Evolutionary conservation across 1,139 yeast species (phyloP).

Genomic region (Saccharomycopsis phalli): DNA sequence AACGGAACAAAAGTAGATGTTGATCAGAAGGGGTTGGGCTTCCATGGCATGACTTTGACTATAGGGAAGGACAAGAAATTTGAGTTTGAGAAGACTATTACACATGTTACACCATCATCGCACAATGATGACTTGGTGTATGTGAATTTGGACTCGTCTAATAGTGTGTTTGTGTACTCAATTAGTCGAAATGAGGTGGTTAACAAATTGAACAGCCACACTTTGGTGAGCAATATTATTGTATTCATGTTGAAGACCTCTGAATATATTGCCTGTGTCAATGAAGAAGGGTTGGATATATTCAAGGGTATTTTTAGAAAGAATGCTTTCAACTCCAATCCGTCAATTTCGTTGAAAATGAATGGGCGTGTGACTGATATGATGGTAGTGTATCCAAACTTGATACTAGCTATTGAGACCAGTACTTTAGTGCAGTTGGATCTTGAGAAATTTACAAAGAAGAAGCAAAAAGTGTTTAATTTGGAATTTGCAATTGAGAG

Average conservation of each 20-base stretch:
- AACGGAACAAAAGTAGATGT: neutral
- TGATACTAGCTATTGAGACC: neutral
- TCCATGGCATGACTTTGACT: neutral
- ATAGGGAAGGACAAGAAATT: neutral
- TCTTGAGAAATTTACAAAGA: neutral
- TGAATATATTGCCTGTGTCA: constrained; percentile 7
- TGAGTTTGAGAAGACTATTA: neutral
- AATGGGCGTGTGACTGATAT: neutral
- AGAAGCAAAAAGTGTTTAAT: neutral
- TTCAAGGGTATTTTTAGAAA: constrained; percentile 15
- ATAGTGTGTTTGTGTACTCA: constrained; percentile 11
- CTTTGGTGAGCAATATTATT: constrained; percentile 1
- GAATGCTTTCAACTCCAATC: constrained; percentile 10
- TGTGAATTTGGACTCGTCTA: constrained; percentile 1
- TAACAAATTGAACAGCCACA: constrained; percentile 6
- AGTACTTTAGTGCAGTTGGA: neutral
- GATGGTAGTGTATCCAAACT: neutral
- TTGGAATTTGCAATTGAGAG: neutral
- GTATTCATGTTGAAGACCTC: constrained; percentile 7
- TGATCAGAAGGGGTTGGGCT: neutral
- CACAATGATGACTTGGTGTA: constrained; percentile 5
- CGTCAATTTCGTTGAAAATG: neutral
- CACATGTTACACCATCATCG: neutral
- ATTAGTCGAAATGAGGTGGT: neutral
- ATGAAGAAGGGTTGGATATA: constrained; percentile 3